These are phyloP conservation scores for Scedosporium minutisporum DNA, from an alignment of 2,329 filamentous ascomycete genomes.

Conservation along the genomic window DNA sequence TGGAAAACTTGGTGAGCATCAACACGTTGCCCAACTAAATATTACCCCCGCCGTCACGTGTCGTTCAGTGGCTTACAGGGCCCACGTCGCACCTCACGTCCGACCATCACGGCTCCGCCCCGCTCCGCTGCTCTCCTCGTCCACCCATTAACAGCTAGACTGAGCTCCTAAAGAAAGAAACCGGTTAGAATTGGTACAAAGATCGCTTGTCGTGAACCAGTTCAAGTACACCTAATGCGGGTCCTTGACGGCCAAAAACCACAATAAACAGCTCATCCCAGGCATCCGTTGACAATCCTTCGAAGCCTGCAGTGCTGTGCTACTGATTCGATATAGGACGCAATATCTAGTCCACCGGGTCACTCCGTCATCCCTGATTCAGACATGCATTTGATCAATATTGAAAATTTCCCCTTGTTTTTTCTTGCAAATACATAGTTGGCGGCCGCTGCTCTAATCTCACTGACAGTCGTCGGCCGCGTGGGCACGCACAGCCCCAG, in stretches of 20 bases:
- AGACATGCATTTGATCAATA: no score
- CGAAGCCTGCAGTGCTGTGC: no score
- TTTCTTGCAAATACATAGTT: no score
- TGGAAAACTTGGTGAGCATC: neutral
- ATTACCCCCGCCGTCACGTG: neutral
- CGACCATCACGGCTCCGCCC: neutral
- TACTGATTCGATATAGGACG: no score
- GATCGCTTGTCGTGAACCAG: neutral
- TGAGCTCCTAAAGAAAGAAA: no score
- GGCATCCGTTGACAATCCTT: neutral
- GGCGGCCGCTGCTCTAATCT: no score
- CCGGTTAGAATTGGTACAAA: no score
- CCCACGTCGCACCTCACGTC: neutral
- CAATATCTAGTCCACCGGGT: no score
- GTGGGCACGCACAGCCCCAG: neutral
- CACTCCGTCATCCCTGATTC: no score
- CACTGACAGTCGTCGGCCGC: neutral
- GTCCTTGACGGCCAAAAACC: neutral
- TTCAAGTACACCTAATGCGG: neutral
- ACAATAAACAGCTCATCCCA: neutral
- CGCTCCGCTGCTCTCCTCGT: neutral
- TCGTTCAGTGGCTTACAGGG: neutral
- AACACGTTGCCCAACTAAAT: neutral
- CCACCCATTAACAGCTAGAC: neutral
- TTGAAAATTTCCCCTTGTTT: no score